Evolutionary conservation across 148 eudicot genomes (phyloP).

Genomic region (Beta vulgaris): DNA sequence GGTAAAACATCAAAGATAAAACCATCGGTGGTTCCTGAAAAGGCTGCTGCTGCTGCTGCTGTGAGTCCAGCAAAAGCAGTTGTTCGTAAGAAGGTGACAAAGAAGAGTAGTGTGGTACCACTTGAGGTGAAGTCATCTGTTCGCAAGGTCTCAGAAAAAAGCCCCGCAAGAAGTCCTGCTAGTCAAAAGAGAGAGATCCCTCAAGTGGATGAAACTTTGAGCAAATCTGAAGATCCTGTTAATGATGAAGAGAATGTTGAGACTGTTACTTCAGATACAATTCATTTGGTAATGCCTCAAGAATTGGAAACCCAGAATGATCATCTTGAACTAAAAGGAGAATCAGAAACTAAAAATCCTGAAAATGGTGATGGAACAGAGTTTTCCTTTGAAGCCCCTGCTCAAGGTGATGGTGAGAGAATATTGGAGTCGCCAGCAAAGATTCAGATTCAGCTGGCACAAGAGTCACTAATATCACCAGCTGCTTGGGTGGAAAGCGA

Average conservation of each 20-base stretch:
- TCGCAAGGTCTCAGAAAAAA: slow-evolving; percentile 57
- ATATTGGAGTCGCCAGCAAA: slow-evolving; percentile 30
- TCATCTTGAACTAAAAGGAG: slow-evolving; percentile 28
- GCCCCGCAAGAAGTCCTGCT: slow-evolving; percentile 27
- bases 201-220: slow-evolving; percentile 37
- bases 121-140: slow-evolving; percentile 77
- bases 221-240: slow-evolving; percentile 33
- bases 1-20: slow-evolving; percentile 48
- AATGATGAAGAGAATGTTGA: slow-evolving; percentile 34
- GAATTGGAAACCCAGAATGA: slow-evolving; percentile 27
- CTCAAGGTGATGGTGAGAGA: slow-evolving; percentile 32
- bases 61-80: slow-evolving; percentile 51
- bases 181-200: slow-evolving; percentile 38
- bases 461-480: slow-evolving; percentile 70
- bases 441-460: slow-evolving; percentile 44
- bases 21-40: slow-evolving; percentile 38
- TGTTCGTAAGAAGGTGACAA: slow-evolving; percentile 63
- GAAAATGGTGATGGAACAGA: slow-evolving; percentile 26
- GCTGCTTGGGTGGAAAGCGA: slow-evolving; percentile 85
- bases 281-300: slow-evolving; percentile 28
- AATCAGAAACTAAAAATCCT: slow-evolving; percentile 27
- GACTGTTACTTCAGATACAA: slow-evolving; percentile 31
- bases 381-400: slow-evolving; percentile 25
- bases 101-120: slow-evolving; percentile 94
- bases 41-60: slow-evolving; percentile 35